Percentiles rank a stretch among this genome's conserved stretches.
These are phyloP conservation scores for Cucurbita moschata DNA, from an alignment of 306 rosid species.

Conservation along the genomic window DNA sequence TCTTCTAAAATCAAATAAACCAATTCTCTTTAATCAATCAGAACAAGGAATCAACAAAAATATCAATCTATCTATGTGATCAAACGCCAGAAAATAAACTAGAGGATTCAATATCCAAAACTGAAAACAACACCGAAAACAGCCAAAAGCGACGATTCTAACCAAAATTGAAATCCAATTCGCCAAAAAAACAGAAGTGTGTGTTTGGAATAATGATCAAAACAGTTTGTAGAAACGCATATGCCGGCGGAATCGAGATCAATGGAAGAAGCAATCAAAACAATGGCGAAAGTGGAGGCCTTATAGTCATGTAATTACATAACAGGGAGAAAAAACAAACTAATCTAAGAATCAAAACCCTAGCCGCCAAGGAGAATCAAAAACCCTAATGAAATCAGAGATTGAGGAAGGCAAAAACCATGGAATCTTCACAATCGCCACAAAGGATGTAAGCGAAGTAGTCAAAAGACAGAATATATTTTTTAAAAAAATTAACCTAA, in stretches of 20 bases:
- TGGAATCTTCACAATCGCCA: not conserved
- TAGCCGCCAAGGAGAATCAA: slow-evolving; percentile 46
- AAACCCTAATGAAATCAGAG: not conserved
- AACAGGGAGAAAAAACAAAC: not conserved
- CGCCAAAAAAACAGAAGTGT: not conserved
- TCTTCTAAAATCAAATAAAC: slow-evolving; percentile 5
- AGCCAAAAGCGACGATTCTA: too few relatives aligned
- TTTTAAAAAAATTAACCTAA: not conserved
- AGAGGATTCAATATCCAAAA: not conserved
- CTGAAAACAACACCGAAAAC: not conserved
- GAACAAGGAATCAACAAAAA: not conserved
- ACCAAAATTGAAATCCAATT: not conserved
- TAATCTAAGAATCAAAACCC: slow-evolving; percentile 35
- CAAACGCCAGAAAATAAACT: not conserved
- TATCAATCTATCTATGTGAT: not conserved
- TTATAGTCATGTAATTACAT: not conserved
- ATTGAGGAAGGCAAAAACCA: slow-evolving; percentile 1
- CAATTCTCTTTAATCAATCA: not conserved
- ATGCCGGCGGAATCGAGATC: not conserved
- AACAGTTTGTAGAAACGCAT: not conserved
- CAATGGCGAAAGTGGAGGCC: not conserved
- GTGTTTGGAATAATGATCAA: not conserved
- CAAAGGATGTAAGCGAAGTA: not conserved
- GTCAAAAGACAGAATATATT: not conserved
- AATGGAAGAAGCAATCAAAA: not conserved